phyloP scores from a whole-genome alignment of 164 flowering plant genomes.

The Hamamelis virginiana region DNA sequence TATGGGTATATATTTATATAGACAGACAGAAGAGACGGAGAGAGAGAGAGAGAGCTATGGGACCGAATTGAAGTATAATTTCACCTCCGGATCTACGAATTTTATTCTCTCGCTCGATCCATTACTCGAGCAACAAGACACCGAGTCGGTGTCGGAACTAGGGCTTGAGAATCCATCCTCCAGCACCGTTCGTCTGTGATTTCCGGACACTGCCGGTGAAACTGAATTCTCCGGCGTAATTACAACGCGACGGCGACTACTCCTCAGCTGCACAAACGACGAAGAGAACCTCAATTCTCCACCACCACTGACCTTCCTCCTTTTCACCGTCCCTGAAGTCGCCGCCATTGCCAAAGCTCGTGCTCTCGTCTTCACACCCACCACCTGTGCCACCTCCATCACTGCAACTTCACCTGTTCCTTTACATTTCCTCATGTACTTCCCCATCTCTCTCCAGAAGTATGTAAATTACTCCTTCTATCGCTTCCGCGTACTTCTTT shows the following conservation, averaged over 20 bases:
- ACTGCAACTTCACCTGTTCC: slow-evolving; percentile 29
- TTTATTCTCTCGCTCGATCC: slow-evolving; percentile 35
- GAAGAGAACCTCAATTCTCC: slow-evolving; percentile 17
- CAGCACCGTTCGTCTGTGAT: neutral
- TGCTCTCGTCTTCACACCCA: slow-evolving; percentile 31
- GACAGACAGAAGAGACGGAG: too few relatives aligned
- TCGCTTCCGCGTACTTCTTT: neutral
- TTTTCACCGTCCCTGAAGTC: slow-evolving; percentile 9
- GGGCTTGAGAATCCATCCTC: slow-evolving; percentile 18
- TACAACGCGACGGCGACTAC: slow-evolving; percentile 17
- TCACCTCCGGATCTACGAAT: slow-evolving; percentile 51
- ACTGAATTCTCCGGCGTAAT: slow-evolving; percentile 7
- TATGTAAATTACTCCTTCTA: neutral
- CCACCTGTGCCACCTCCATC: slow-evolving; percentile 33
- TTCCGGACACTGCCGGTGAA: slow-evolving; percentile 11
- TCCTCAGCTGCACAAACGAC: slow-evolving; percentile 22
- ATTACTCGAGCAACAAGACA: slow-evolving; percentile 51
- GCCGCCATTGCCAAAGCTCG: slow-evolving; percentile 20
- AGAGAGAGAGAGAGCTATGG: neutral
- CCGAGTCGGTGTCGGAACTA: slow-evolving; percentile 11
- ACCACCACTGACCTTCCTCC: slow-evolving; percentile 17
- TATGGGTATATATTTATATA: neutral
- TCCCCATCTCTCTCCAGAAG: slow-evolving; percentile 20
- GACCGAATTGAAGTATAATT: slow-evolving; percentile 8
- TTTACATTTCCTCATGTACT: slow-evolving; percentile 32